Evolutionary conservation across 768 basidiomycete species (phyloP), one percentile per base, ranked within the genome.

Genomic region (Phylloporus arenicola): DNA sequence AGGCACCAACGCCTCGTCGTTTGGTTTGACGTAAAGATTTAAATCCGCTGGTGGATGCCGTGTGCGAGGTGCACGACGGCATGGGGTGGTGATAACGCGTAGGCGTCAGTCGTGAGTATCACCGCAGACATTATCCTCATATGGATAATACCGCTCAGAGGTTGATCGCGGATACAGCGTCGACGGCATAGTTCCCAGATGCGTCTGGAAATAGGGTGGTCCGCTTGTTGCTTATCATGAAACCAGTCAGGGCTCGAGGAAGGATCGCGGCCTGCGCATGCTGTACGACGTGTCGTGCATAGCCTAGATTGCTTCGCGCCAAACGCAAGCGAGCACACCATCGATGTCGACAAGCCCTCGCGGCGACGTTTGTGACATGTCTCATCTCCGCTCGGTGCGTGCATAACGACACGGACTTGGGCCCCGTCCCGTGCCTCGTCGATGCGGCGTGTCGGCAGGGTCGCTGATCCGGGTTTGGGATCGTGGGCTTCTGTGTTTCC

Each of bases 371-470:
- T n/a, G n/a, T n/a, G n/a, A n/a, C n/a, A n/a, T n/a, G n/a, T n/a
- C n/a, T n/a, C n/a, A 30, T 30, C 12, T 30, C 29, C 29, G 29
- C 29, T 30, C 12, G 29, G 29, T 30, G 7, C n/a, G n/a, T n/a
- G n/a, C 31, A 33, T 29, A 29, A 29, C 27, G 27, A 7, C 25
- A 25, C n/a, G n/a, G n/a, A n/a, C n/a, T n/a, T n/a, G n/a, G n/a
- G n/a, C n/a, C n/a, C n/a, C n/a, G n/a, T n/a, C n/a, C 25, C 25
- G 25, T 25, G 59, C 61, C 61, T 60, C 61, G 61, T 60, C 61
- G 55, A 54, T 63, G 46, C 58, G 47, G 50, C 60, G 41, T 62
- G 60, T 55, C 41, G 38, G 45, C 35, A 61, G 60, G 60, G 60
- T 63, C 60, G 45, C 4, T 14, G 45, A n/a, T 42, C 44, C 31